Conservation (phyloP, 2,329 filamentous ascomycete genomes). For the Calonectria pseudoreteaudii region DNA sequence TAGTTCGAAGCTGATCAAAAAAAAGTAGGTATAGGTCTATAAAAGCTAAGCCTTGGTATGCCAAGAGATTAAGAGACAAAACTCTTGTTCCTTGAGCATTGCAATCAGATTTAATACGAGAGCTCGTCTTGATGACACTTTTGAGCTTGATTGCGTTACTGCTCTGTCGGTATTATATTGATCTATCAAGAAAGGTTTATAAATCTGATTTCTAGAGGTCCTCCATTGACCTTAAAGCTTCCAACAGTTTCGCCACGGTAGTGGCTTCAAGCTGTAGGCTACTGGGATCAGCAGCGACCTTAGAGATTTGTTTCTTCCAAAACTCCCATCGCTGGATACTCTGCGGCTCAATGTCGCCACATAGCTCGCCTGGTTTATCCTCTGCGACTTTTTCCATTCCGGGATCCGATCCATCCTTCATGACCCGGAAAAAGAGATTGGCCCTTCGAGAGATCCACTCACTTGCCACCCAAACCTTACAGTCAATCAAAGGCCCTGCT, state of each 20-base stretch:
- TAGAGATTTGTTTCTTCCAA: background rate
- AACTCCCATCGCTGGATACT: background rate
- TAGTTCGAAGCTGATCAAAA: too few relatives aligned
- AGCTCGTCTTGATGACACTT: too few relatives aligned
- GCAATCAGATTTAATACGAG: too few relatives aligned
- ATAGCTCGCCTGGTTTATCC: background rate
- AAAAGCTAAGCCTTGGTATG: too few relatives aligned
- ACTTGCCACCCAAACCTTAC: background rate
- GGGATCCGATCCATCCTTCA: constrained; percentile 3
- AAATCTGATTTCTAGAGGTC: background rate
- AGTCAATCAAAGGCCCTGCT: background rate
- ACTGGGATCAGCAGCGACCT: background rate
- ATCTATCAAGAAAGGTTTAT: too few relatives aligned
- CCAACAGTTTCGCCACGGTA: background rate
- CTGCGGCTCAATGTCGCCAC: background rate
- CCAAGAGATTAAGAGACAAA: too few relatives aligned
- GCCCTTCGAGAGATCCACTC: background rate
- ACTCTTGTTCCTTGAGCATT: too few relatives aligned
- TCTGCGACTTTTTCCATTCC: background rate
- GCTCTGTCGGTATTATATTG: too few relatives aligned
- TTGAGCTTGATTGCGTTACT: too few relatives aligned
- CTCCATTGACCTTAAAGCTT: background rate
- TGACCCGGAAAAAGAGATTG: background rate
- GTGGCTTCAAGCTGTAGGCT: background rate
- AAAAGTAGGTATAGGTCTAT: too few relatives aligned